Evolutionary conservation across 176 grass and related monocot genomes (phyloP).

Genomic region (Hyparrhenia diplandra): DNA sequence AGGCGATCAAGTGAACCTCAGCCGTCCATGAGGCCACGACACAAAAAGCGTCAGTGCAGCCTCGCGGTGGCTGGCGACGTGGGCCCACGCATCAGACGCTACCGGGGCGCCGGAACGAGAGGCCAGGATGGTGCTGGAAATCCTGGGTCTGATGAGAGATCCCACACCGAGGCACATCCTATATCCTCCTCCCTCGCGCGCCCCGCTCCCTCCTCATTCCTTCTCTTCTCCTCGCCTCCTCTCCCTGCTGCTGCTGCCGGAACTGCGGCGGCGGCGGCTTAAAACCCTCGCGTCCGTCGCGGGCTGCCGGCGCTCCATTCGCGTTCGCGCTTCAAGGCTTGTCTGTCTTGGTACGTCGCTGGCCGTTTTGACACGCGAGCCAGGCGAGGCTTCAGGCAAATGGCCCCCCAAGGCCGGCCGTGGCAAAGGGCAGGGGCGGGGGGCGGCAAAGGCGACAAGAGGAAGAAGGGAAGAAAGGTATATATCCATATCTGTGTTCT

Average conservation of each 20-base stretch:
- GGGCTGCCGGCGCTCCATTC: background rate
- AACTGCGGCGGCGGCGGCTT: background rate
- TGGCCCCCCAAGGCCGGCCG: constrained; percentile 95
- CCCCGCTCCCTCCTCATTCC: background rate
- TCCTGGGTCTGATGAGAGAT: constrained; percentile 20
- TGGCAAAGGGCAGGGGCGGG: constrained; percentile 66
- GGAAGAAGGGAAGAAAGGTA: constrained; percentile 98
- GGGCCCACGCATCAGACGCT: constrained; percentile 14
- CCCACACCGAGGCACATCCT: constrained; percentile 48
- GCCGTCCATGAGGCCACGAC: background rate
- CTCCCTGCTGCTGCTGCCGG: background rate
- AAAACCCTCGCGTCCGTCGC: constrained; percentile 12
- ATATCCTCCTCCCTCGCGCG: constrained; percentile 33
- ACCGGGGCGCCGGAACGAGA: constrained; percentile 17
- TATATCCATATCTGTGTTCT: no score
- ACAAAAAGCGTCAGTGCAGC: no score
- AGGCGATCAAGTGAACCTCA: background rate
- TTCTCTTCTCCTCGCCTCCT: background rate
- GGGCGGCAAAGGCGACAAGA: constrained; percentile 72
- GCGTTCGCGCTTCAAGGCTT: background rate
- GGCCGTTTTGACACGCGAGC: no score
- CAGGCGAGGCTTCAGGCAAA: background rate
- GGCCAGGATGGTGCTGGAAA: constrained; percentile 51
- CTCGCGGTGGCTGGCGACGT: background rate
- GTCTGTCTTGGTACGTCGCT: no score